These are phyloP conservation scores for Syncephalastrum sp. DNA, from an alignment of 371 early-diverging fungal genomes.

Conservation along the genomic window DNA sequence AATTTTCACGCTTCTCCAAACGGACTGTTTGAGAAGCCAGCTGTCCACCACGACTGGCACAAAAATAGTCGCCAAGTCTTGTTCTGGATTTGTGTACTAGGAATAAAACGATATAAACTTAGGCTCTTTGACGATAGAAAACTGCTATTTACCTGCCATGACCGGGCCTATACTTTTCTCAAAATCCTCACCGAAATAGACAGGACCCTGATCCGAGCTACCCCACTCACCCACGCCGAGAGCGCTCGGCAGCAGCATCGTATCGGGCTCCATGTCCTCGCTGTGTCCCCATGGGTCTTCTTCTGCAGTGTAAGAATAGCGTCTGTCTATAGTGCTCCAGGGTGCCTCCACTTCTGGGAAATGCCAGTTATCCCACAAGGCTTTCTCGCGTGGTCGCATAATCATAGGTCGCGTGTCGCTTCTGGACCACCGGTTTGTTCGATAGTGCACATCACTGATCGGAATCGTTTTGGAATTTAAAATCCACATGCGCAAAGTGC, in stretches of 20 bases:
- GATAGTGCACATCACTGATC: constrained; percentile 23
- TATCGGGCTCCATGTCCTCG: constrained; percentile 7
- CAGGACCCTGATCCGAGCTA: constrained; percentile 14
- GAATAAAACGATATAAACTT: background rate
- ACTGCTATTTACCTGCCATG: constrained; percentile 17
- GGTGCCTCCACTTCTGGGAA: constrained; percentile 3
- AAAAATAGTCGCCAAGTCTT: constrained; percentile 26
- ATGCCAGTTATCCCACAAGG: background rate
- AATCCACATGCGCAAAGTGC: constrained; percentile 53
- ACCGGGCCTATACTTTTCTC: constrained; percentile 26
- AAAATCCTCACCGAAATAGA: constrained; percentile 26
- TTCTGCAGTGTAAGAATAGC: constrained; percentile 12
- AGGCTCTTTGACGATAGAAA: background rate
- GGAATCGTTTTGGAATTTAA: constrained; percentile 22
- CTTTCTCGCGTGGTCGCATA: constrained; percentile 4
- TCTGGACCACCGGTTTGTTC: constrained; percentile 10
- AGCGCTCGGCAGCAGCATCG: constrained; percentile 24
- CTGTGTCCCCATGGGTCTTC: constrained; percentile 8
- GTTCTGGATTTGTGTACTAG: constrained; percentile 24
- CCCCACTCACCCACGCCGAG: constrained; percentile 40
- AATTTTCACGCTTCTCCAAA: constrained; percentile 18
- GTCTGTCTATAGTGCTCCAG: constrained; percentile 5
- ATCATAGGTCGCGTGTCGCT: constrained; percentile 16
- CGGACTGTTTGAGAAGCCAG: constrained; percentile 26
- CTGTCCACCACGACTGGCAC: constrained; percentile 32